phyloP scores from a whole-genome alignment of 371 early-diverging fungal species.

The Mortierella sp. region DNA sequence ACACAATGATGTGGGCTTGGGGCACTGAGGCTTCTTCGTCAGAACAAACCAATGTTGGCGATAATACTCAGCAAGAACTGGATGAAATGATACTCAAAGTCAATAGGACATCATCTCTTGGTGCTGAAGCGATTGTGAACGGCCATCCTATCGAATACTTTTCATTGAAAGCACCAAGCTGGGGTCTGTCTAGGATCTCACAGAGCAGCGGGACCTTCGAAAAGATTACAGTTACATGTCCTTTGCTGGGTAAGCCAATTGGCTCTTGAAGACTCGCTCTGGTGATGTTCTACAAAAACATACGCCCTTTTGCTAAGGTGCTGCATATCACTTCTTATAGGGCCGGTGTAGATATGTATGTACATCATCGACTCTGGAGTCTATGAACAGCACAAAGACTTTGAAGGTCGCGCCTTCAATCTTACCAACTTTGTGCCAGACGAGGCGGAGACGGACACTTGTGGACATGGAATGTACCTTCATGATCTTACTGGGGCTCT shows the following conservation, averaged over 20 bases:
- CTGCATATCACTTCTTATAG: constrained; percentile 3
- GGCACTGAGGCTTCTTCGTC: constrained; percentile 5
- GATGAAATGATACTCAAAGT: background rate
- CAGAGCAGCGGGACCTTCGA: constrained; percentile 6
- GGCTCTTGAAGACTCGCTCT: too few species aligned
- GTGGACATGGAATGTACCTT: constrained; percentile 65
- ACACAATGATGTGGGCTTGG: constrained; percentile 53
- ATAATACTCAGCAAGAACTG: background rate
- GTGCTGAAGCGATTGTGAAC: constrained; percentile 7
- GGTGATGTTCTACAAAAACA: too few species aligned
- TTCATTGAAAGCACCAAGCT: constrained; percentile 37
- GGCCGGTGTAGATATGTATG: constrained; percentile 61
- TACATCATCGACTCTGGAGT: constrained; percentile 74
- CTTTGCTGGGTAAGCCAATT: constrained; percentile 32
- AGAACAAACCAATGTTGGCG: background rate
- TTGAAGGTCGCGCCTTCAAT: constrained; percentile 59
- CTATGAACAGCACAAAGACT: constrained; percentile 60
- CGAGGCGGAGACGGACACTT: constrained; percentile 56
- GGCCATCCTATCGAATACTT: constrained; percentile 16
- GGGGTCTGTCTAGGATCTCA: constrained; percentile 41
- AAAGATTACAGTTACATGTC: constrained; percentile 37
- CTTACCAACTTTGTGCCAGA: constrained; percentile 47
- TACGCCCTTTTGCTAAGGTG: too few species aligned
- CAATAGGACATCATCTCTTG: constrained; percentile 6
- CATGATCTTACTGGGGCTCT: too few species aligned